These are phyloP conservation scores for Chlamydomonas eustigma DNA, from an alignment of 139 green algal species.

Conservation along the genomic window DNA sequence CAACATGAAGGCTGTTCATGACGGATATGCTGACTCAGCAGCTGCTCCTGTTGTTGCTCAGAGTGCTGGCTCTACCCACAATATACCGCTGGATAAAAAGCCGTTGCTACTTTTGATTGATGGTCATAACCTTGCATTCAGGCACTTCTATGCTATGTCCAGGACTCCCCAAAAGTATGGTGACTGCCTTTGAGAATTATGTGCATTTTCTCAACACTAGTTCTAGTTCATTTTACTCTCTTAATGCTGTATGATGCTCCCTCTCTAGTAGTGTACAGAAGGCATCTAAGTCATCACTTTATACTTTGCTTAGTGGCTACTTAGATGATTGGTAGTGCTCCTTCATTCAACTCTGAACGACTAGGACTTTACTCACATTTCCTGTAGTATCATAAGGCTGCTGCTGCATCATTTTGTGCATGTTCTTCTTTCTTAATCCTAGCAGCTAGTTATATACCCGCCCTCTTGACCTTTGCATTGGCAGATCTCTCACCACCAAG, in stretches of 20 bases:
- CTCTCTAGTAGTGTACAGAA: too few species aligned
- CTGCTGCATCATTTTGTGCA: not conserved
- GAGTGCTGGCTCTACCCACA: too few species aligned
- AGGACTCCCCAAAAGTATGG: not conserved
- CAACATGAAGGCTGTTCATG: too few species aligned
- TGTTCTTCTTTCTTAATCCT: not conserved
- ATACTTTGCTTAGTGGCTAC: too few species aligned
- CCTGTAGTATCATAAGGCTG: too few species aligned
- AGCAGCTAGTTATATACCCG: not conserved
- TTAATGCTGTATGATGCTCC: not conserved
- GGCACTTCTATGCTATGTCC: not conserved
- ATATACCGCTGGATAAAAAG: not conserved
- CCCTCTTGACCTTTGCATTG: not conserved
- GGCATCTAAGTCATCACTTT: too few species aligned
- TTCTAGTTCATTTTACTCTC: not conserved
- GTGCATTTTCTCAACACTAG: too few species aligned
- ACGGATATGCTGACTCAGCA: too few species aligned
- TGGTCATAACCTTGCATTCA: slow-evolving; percentile 4
- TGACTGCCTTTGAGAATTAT: too few species aligned
- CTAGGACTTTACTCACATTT: too few species aligned
- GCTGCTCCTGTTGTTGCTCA: too few species aligned
- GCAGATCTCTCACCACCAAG: slow-evolving; percentile 1
- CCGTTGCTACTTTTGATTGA: slow-evolving; percentile 5
- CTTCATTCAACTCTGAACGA: too few species aligned
- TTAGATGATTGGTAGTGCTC: not conserved